Evolutionary conservation across 164 flowering plant species (phyloP), one percentile per base, ranked within the genome.

Genomic region (Vitis rupestris): DNA sequence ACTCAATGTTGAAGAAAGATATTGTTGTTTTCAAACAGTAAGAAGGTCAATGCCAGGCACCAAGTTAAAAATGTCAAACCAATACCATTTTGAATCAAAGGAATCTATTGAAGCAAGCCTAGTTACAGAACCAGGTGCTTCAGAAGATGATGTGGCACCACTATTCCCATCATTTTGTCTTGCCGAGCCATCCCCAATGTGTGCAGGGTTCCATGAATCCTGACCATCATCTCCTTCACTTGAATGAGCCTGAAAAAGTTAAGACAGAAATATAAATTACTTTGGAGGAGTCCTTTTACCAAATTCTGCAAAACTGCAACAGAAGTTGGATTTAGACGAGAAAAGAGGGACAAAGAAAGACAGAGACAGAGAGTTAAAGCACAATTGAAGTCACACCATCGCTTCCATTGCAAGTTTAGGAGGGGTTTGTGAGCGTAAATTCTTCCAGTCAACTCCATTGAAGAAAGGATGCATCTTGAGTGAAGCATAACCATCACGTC

Each of bases 21-120:
- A 23, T 23, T 23, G 44, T 37, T 3, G 44, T 37, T 37, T 37
- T 37, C 44, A 3, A 4, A 37, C 44, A 37, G 7, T 37, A 37
- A 37, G 56, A 37, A 37, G 56, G 29, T 55, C 59, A 57, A 16
- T 12, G 17, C 23, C 57, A 52, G 47, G 59, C 14, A 56, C 10
- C 11, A 50, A 53, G 23, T 8, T 31, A 54, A 57, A 54, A 17
- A 54, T 13, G 9, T 30, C 15, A 30, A 70, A 5, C 9, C 9
- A 27, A 23, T 84, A 93, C 99, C 99, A 96, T 86, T 88, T 92
- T 62, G 99, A 96, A 73, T 96, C 99, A 78, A 88, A 96, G 15
- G 99, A 96, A 69, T 96, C 99, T 29, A 96, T 96, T 12, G 99
- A 93, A 68, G 99, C 97, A 69, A 93, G 91, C 72, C 96, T 83